Evolutionary conservation across 2,329 filamentous ascomycete genomes (phyloP).

Genomic region (Ophiocordyceps camponoti-rufipedis): DNA sequence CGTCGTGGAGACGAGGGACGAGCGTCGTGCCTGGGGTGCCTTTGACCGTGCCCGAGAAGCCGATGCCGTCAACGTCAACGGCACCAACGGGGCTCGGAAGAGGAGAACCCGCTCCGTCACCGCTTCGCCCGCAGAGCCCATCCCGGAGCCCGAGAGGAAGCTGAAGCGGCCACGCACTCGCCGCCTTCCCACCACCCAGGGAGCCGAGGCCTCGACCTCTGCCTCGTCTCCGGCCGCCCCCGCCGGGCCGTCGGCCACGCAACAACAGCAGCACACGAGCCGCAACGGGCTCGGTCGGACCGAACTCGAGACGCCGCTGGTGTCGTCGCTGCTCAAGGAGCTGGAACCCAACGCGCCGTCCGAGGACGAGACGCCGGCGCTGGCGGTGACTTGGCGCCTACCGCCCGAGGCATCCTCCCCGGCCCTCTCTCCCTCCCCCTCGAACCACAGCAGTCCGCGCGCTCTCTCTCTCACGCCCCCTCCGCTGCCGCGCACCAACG

Average conservation of each 20-base stretch:
- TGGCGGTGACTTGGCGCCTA: slow-evolving; percentile 12
- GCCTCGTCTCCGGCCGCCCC: slow-evolving; percentile 14
- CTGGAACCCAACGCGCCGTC: slow-evolving; percentile 50
- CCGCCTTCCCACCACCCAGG: slow-evolving; percentile 31
- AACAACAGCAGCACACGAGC: slow-evolving; percentile 3
- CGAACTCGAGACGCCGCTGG: slow-evolving; percentile 51
- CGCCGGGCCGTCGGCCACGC: slow-evolving; percentile 10
- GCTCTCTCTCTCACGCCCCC: slow-evolving; percentile 52
- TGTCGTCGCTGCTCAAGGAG: slow-evolving; percentile 75
- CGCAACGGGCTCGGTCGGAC: slow-evolving; percentile 8
- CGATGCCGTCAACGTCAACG: slow-evolving; percentile 27
- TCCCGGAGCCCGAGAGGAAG: slow-evolving; percentile 59
- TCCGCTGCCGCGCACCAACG: slow-evolving; percentile 33
- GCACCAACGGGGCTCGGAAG: slow-evolving; percentile 39
- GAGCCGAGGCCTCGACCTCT: slow-evolving; percentile 25
- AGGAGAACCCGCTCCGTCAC: slow-evolving; percentile 55
- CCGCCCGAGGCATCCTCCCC: slow-evolving; percentile 34
- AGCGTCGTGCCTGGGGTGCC: slow-evolving; percentile 73
- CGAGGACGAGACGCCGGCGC: slow-evolving; percentile 30
- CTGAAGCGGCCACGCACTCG: slow-evolving; percentile 75
- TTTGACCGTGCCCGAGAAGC: slow-evolving; percentile 69
- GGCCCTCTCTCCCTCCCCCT: slow-evolving; percentile 44
- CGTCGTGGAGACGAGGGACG: slow-evolving; percentile 53
- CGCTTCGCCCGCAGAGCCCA: slow-evolving; percentile 49
- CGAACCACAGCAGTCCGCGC: slow-evolving; percentile 47